Conservation (phyloP, 1,284 basidiomycete genomes). For the Cystobasidiaceae sp. region DNA sequence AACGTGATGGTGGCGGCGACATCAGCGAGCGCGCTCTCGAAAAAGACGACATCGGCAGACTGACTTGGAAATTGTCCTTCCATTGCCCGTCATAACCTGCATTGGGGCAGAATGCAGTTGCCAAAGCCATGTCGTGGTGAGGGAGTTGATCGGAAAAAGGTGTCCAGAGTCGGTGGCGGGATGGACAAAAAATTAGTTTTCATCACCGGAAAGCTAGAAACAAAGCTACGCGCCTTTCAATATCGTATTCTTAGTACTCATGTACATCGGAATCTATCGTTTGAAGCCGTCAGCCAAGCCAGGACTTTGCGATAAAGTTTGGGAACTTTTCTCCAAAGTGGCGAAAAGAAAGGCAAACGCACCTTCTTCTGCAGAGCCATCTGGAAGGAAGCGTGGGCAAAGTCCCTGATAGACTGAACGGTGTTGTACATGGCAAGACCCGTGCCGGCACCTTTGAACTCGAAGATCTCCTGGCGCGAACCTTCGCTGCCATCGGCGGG, state of each 20-base stretch:
- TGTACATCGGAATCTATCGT: no score
- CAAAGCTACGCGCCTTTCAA: no score
- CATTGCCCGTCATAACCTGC: constrained; percentile 94
- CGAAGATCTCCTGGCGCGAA: constrained; percentile 61
- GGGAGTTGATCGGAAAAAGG: background rate
- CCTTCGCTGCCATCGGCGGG: constrained; percentile 60
- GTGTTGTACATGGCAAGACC: constrained; percentile 69
- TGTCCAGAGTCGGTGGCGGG: background rate
- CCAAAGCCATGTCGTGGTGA: background rate
- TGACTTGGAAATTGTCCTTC: constrained; percentile 98
- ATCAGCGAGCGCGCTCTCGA: constrained; percentile 56
- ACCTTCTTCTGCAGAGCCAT: constrained; percentile 96
- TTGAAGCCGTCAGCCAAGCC: no score
- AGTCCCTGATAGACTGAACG: constrained; percentile 76
- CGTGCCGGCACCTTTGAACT: constrained; percentile 83
- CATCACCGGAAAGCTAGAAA: no score
- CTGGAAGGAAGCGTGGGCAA: constrained; percentile 96
- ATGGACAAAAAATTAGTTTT: no score
- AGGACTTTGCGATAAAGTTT: no score
- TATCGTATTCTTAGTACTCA: no score
- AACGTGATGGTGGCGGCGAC: no score
- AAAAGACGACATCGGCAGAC: no score
- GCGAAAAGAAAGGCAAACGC: constrained; percentile 57
- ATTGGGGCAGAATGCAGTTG: no score
- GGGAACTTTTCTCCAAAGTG: constrained; percentile 47